These are phyloP conservation scores for Daldinia childiae DNA, from an alignment of 495 filamentous ascomycete species.

Conservation along the genomic window DNA sequence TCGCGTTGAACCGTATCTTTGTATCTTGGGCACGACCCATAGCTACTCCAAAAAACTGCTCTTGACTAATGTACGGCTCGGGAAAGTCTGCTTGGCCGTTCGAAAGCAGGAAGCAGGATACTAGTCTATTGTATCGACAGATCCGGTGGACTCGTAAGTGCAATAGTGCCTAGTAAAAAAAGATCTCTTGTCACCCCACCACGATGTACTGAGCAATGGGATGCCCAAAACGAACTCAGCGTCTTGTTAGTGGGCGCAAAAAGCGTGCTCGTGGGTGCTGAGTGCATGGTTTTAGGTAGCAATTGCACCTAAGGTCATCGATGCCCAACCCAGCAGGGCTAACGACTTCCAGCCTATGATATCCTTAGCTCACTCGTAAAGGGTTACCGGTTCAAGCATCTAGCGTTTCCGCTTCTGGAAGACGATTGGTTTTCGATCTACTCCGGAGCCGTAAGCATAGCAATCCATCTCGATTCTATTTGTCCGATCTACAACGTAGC, in stretches of 20 bases:
- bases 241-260: conserved; percentile 31
- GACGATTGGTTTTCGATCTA: conserved; percentile 23
- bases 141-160: conserved; percentile 45
- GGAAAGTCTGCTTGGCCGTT: conserved; percentile 29
- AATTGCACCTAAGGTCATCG: conserved; percentile 44
- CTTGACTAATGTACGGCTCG: conserved; percentile 28
- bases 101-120: conserved; percentile 35
- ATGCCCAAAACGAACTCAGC: conserved; percentile 33
- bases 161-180: conserved; percentile 41
- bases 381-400: conserved; percentile 30
- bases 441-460: conserved; percentile 37
- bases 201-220: conserved; percentile 42
- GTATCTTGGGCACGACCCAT: conserved; percentile 23
- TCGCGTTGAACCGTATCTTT: conserved; percentile 29
- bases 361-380: conserved; percentile 26
- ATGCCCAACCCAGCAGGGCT: conserved; percentile 47
- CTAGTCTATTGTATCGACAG: conserved; percentile 46
- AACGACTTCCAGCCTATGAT: conserved; percentile 21
- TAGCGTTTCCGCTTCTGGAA: conserved; percentile 29
- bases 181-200: conserved; percentile 42
- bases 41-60: conserved; percentile 34
- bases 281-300: conserved; percentile 46
- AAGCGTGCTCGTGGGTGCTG: conserved; percentile 37
- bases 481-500: conserved; percentile 17
- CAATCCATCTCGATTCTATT: conserved; percentile 16